phyloP scores from a whole-genome alignment of 2,329 filamentous ascomycete species.

The Sporothrix curviconia region DNA sequence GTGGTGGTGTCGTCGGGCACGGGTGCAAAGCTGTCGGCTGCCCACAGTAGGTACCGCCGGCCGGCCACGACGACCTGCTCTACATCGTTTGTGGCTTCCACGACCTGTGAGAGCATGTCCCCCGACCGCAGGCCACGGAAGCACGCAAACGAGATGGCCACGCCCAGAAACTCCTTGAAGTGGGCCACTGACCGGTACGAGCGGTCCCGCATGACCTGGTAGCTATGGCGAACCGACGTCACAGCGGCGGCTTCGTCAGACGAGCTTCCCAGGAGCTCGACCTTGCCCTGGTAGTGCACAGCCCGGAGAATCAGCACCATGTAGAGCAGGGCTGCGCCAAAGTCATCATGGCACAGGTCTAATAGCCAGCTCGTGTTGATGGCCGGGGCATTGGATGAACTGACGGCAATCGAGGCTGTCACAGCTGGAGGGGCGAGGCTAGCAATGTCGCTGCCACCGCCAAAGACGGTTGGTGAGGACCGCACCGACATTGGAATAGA shows the following conservation, averaged over 20 bases:
- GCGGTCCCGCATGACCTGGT: conserved; percentile 17
- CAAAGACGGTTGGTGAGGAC: conserved; percentile 1
- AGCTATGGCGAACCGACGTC: conserved; percentile 15
- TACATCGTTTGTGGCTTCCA: conserved; percentile 20
- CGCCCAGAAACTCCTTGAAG: conserved; percentile 21
- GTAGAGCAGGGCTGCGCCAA: conserved; percentile 21
- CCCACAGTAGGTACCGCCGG: conserved; percentile 21
- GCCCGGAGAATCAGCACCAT: conserved; percentile 18
- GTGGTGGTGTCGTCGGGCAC: not conserved
- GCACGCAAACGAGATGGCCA: conserved; percentile 20
- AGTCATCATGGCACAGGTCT: conserved; percentile 24
- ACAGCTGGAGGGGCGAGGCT: too few species aligned
- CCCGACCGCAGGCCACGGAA: conserved; percentile 13
- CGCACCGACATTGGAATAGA: not conserved
- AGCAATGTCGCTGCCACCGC: not conserved
- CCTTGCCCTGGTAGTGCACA: not conserved
- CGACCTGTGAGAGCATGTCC: conserved; percentile 16
- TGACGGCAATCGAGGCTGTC: not conserved
- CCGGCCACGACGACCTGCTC: conserved; percentile 22
- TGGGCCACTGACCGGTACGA: conserved; percentile 21
- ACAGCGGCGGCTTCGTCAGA: not conserved
- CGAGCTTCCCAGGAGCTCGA: not conserved
- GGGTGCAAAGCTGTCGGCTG: not conserved
- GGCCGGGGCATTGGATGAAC: not conserved
- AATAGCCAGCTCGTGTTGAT: conserved; percentile 18